Evolutionary conservation across 2,329 filamentous ascomycete genomes (phyloP).

Genomic region (Ploettnerulaceae sp.): DNA sequence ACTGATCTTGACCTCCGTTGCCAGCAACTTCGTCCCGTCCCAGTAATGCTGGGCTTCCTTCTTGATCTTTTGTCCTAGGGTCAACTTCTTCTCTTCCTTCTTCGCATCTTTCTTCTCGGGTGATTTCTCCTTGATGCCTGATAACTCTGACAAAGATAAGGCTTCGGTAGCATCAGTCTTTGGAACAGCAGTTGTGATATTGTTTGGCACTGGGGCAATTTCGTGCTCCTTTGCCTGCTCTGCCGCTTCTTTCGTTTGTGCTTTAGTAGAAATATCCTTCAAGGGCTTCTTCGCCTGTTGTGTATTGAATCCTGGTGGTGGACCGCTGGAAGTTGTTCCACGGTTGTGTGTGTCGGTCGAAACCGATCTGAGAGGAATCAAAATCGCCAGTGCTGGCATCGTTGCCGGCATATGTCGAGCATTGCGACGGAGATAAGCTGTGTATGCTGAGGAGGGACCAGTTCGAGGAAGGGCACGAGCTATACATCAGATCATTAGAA

Average conservation of each 20-base stretch:
- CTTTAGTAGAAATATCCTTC: constrained; percentile 34
- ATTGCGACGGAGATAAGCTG: constrained; percentile 34
- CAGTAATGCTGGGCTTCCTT: constrained; percentile 93
- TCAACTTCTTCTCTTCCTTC: constrained; percentile 80
- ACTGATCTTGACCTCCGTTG: constrained; percentile 89
- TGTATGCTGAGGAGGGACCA: constrained; percentile 31
- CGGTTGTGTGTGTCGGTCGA: constrained; percentile 55
- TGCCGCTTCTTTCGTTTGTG: constrained; percentile 26
- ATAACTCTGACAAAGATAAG: constrained; percentile 52
- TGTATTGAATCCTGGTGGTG: constrained; percentile 67
- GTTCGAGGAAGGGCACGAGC: constrained; percentile 31
- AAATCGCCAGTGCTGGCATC: constrained; percentile 48
- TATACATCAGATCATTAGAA: constrained; percentile 16
- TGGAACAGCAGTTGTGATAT: constrained; percentile 28
- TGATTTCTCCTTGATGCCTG: constrained; percentile 56
- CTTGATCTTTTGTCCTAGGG: constrained; percentile 87
- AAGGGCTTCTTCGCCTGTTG: constrained; percentile 64
- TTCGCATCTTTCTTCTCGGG: constrained; percentile 58
- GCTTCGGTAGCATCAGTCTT: constrained; percentile 33
- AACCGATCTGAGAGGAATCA: constrained; percentile 52
- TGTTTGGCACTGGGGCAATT: constrained; percentile 24
- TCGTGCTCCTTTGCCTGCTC: constrained; percentile 26
- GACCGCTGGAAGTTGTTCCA: constrained; percentile 43
- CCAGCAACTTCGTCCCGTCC: constrained; percentile 95
- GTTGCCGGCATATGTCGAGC: constrained; percentile 30